phyloP scores from a whole-genome alignment of 441 rosid species.

The Flueggea neowawraea region DNA sequence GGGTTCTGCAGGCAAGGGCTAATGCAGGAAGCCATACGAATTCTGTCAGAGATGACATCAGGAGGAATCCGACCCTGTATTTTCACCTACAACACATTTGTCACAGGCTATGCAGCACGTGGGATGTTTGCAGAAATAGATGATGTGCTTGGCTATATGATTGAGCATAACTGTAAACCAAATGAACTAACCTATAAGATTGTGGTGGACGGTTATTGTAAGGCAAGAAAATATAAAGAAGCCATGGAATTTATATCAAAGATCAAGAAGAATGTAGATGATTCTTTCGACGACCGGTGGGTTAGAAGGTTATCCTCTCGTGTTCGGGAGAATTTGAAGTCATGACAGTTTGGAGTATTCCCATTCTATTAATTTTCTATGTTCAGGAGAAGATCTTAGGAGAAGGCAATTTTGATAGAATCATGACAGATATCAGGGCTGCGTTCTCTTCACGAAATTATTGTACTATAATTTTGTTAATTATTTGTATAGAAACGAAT shows the following conservation, averaged over 20 bases:
- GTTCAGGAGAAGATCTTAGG: too few species aligned
- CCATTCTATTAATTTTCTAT: too few species aligned
- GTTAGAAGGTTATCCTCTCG: too few species aligned
- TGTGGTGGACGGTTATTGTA: conserved; percentile 82
- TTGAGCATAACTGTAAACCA: conserved; percentile 63
- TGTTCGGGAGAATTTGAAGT: too few species aligned
- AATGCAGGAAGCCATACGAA: conserved; percentile 77
- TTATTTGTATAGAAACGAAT: too few species aligned
- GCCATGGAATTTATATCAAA: conserved; percentile 76
- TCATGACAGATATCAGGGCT: too few species aligned
- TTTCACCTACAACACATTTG: conserved; percentile 81
- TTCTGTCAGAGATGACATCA: conserved; percentile 66
- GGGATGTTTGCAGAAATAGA: conserved; percentile 65
- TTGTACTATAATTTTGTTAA: too few species aligned
- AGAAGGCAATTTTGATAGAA: too few species aligned
- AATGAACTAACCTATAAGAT: conserved; percentile 81
- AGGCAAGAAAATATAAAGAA: conserved; percentile 54
- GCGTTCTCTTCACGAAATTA: too few species aligned
- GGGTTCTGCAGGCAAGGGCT: conserved; percentile 87
- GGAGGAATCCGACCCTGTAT: conserved; percentile 74
- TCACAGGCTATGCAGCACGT: conserved; percentile 64
- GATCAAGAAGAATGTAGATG: conserved; percentile 55
- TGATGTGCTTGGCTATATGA: conserved; percentile 71
- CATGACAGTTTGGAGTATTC: too few species aligned
- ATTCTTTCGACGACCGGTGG: conserved; percentile 48